Percentiles rank a stretch among this genome's conserved stretches.
Conservation (phyloP, 768 basidiomycete genomes). For the Bullera alba region DNA sequence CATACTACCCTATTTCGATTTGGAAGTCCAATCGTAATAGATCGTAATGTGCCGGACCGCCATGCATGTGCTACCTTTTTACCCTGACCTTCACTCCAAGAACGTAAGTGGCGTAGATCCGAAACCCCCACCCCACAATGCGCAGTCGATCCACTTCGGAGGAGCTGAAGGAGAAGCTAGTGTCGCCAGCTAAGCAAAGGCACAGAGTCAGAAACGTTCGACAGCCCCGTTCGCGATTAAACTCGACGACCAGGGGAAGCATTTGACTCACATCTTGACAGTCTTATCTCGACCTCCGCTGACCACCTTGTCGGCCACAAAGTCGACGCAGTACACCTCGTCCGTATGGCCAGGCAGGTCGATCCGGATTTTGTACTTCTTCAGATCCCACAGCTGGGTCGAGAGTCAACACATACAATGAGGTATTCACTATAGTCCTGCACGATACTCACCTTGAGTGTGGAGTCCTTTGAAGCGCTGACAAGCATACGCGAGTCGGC, state of each 20-base stretch:
- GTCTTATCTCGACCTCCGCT: constrained; percentile 89
- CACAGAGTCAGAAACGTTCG: too few species aligned
- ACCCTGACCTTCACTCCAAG: too few species aligned
- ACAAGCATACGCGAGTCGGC: constrained; percentile 86
- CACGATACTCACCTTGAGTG: constrained; percentile 69
- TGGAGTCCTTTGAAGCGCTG: constrained; percentile 92
- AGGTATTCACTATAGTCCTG: background rate
- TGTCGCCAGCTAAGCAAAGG: constrained; percentile 10
- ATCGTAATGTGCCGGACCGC: too few species aligned
- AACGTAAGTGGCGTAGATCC: too few species aligned
- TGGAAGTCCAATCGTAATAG: too few species aligned
- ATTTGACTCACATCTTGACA: constrained; percentile 76
- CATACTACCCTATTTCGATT: too few species aligned
- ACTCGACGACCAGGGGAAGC: background rate
- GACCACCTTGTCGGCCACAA: constrained; percentile 97
- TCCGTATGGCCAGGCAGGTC: constrained; percentile 95
- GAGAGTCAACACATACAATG: background rate
- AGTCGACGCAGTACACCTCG: constrained; percentile 98
- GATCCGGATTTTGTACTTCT: constrained; percentile 87
- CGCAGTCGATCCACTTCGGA: too few species aligned
- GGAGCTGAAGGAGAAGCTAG: too few species aligned
- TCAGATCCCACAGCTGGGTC: constrained; percentile 83
- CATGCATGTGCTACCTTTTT: too few species aligned
- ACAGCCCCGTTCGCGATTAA: too few species aligned
- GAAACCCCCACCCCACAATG: too few species aligned